Base-by-base conservation (phyloP, 2,329 filamentous ascomycete species). In the Sporothrix pallida region DNA sequence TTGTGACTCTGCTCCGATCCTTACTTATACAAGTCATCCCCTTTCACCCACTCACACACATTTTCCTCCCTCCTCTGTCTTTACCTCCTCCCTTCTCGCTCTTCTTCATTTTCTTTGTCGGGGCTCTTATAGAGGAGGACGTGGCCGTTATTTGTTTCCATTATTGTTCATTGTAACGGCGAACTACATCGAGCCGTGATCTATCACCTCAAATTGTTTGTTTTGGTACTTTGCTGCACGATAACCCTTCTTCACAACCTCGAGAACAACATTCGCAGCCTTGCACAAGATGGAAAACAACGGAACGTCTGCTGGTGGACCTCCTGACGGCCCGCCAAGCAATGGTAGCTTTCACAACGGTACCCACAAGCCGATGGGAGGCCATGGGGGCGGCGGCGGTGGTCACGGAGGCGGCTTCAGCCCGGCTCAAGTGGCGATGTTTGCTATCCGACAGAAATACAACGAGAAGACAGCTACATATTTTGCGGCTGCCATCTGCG, bases 401-500 rank as follows among this genome's bases (percentile, higher is more conserved):
- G 31, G 17, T 26, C 37, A 54, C 17, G 26, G 60, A 17, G 44
- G 71, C 9, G 3, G 15, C 23, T 26, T n/a, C 17, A 42, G 23
- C 20, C 31, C 67, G 13, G 46, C 68, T 12, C 13, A 5, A 50
- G 62, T 54, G 2, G 69, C 63, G 9, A 26, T 63, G 37, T 73
- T 71, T 26, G 63, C 50, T 7, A 0, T n/a, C 20, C 71, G 76
- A n/a, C 44, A 50, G 20, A 37, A 12, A 6, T 26, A 65, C 37
- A 77, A 76, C 58, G 65, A 74, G 52, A 68, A 69, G 17, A 50
- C 74, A 1, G 72, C 72, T 20, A 70, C 60, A 8, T 76, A 76
- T 65, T 76, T 75, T 68, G 76, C 76, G 3, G 71, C 73, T 1
- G 63, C 74, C 37, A 71, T 81, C 12, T 78, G 77, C 58, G 78